Evolutionary conservation across 1,284 basidiomycete genomes (phyloP).

Genomic region (Grifola frondosa): DNA sequence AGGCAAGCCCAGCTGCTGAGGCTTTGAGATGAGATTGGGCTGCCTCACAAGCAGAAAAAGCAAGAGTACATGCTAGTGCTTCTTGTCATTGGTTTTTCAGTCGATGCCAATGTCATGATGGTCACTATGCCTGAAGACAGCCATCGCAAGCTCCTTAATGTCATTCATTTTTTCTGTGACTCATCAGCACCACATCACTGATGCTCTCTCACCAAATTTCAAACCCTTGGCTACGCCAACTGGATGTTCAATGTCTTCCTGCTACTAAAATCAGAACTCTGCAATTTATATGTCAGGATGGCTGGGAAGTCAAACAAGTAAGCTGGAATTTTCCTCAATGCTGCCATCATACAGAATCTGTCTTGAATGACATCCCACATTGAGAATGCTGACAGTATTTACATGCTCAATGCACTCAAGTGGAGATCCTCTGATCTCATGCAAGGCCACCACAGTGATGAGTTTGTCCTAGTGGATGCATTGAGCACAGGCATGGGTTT

Average conservation of each 20-base stretch:
- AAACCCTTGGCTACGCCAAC: constrained; percentile 35
- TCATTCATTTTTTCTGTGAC: constrained; percentile 1
- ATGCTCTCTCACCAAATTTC: constrained; percentile 28
- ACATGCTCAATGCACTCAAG: too few species aligned
- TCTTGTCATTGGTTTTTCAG: constrained; percentile 37
- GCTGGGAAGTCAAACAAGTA: constrained; percentile 19
- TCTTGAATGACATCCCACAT: constrained; percentile 26
- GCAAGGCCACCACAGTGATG: constrained; percentile 30
- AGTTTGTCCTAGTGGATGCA: constrained; percentile 32
- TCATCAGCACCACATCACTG: constrained; percentile 5
- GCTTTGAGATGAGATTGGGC: constrained; percentile 40
- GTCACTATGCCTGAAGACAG: constrained; percentile 25
- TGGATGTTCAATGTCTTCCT: constrained; percentile 43
- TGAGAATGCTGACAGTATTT: background rate
- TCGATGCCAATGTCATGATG: constrained; percentile 32
- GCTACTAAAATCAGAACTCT: constrained; percentile 31
- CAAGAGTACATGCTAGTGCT: constrained; percentile 34
- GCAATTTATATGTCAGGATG: constrained; percentile 36
- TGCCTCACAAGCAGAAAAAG: constrained; percentile 39
- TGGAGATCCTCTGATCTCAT: too few species aligned
- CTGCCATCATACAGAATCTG: constrained; percentile 24
- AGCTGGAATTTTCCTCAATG: constrained; percentile 31
- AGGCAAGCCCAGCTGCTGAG: constrained; percentile 33
- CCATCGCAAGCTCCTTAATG: background rate
- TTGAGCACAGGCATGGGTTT: constrained; percentile 31